Base-by-base conservation (phyloP, 108 stramenopile genomes). In the Craspedostauros australis region DNA sequence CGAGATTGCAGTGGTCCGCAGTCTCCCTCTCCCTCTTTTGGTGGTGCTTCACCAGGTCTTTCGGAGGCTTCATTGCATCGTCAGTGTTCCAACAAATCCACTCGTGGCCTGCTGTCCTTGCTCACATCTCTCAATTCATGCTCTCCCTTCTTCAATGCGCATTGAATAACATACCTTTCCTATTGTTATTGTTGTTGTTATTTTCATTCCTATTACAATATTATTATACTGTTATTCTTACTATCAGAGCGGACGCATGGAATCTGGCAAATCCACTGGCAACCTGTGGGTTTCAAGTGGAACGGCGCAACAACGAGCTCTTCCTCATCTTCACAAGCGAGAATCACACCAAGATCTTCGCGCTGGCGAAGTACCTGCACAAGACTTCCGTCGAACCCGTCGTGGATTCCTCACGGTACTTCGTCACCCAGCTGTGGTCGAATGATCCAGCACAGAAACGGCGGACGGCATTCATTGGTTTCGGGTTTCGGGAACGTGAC, bases 401-500 rank as follows among this genome's bases (percentile, higher is more conserved):
- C 28, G 19, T 52, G 50, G 66, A 67, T 46, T 36, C 34, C 9
- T 11, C 34, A 36, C 34, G 34, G 11, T n/a, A n/a, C n/a, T n/a
- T n/a, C n/a, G n/a, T n/a, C n/a, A n/a, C n/a, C n/a, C n/a, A n/a
- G n/a, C n/a, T n/a, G n/a, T n/a, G n/a, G n/a, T n/a, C n/a, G n/a
- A n/a, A n/a, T n/a, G n/a, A n/a, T n/a, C n/a, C n/a, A n/a, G n/a
- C n/a, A n/a, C 34, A 36, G 12, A 9, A 36, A 36, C 9, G 9
- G 9, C 60, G 77, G 28, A 51, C 74, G 28, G 80, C 79, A 1
- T 49, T 61, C 24, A 66, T 91, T 26, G 89, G 89, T 14, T 66
- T 86, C 38, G 89, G 89, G 14, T 89, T 89, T 64, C 73, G 83
- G 27, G 89, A 91, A 38, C 72, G 89, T 21, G 66, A 74, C 29